Conservation (phyloP, 345 rosid genomes). For the Brassica rapa region DNA sequence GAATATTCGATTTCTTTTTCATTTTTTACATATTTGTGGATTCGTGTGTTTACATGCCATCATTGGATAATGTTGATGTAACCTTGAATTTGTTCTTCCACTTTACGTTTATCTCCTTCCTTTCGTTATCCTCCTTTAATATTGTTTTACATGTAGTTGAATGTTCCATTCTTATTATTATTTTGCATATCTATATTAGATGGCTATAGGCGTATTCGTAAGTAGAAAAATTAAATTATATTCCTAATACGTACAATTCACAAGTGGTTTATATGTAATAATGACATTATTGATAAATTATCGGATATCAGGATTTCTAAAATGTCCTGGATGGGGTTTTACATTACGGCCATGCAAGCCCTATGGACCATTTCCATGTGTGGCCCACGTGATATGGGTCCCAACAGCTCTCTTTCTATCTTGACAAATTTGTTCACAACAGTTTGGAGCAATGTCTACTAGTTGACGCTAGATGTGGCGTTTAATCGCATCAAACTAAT, state of each 20-base stretch:
- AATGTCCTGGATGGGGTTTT: slow-evolving; percentile 23
- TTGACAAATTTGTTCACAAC: slow-evolving; percentile 22
- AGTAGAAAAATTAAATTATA: background rate
- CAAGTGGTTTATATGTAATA: background rate
- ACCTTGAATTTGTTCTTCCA: slow-evolving; percentile 30
- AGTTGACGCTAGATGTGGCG: background rate
- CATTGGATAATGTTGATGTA: slow-evolving; percentile 42
- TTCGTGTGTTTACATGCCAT: slow-evolving; percentile 21
- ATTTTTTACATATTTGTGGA: background rate
- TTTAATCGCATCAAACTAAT: background rate
- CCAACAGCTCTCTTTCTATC: slow-evolving; percentile 4
- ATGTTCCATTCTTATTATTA: background rate
- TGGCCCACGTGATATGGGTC: slow-evolving; percentile 36
- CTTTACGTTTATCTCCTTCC: slow-evolving; percentile 16
- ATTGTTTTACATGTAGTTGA: slow-evolving; percentile 16
- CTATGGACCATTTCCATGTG: slow-evolving; percentile 29
- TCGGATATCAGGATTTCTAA: background rate
- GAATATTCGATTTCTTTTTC: slow-evolving; percentile 26
- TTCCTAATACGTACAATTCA: background rate
- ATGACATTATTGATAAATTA: slow-evolving; percentile 9
- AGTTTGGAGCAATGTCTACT: slow-evolving; percentile 30
- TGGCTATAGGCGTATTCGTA: background rate
- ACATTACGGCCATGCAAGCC: slow-evolving; percentile 24
- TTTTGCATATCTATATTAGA: background rate
- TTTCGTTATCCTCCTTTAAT: slow-evolving; percentile 29